phyloP scores from a whole-genome alignment of 2,329 filamentous ascomycete genomes.

The Aspergillus ustus region DNA sequence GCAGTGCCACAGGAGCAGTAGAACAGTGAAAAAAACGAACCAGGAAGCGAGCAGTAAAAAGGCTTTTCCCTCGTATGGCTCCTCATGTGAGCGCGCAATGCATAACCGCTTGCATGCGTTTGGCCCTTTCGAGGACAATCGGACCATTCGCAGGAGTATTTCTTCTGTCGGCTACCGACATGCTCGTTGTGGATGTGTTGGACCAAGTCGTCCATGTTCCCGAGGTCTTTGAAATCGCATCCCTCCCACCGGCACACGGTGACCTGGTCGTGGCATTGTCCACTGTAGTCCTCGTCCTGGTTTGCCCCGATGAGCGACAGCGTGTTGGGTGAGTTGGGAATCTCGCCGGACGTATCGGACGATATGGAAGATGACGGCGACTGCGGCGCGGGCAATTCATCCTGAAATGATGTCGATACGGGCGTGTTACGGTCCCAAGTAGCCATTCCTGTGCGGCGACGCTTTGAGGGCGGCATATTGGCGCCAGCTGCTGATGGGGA shows the following conservation, averaged over 20 bases:
- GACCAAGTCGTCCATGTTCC: conserved; percentile 81
- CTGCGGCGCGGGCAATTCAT: conserved; percentile 43
- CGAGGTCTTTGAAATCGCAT: conserved; percentile 71
- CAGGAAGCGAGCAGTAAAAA: conserved; percentile 93
- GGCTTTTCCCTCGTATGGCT: conserved; percentile 98
- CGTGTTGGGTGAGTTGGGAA: conserved; percentile 71
- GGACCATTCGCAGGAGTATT: conserved; percentile 97
- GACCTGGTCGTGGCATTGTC: conserved; percentile 73
- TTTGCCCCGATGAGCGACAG: conserved; percentile 45
- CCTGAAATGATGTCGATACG: conserved; percentile 47
- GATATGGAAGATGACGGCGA: conserved; percentile 74
- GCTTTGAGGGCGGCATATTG: conserved; percentile 53
- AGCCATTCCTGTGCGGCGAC: conserved; percentile 50
- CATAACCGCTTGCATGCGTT: conserved; percentile 93
- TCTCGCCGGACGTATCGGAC: conserved; percentile 85
- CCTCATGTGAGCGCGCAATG: conserved; percentile 94
- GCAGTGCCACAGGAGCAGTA: background rate
- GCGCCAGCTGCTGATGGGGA: conserved; percentile 44
- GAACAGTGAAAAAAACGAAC: conserved; percentile 54
- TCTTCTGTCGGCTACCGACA: conserved; percentile 90
- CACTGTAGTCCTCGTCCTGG: conserved; percentile 67
- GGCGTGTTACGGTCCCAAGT: conserved; percentile 57
- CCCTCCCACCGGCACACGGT: conserved; percentile 79
- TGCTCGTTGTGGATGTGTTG: conserved; percentile 90
- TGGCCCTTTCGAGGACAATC: conserved; percentile 87